Base-by-base conservation (phyloP, 148 eudicot species). In the Rhododendron mucronatum region DNA sequence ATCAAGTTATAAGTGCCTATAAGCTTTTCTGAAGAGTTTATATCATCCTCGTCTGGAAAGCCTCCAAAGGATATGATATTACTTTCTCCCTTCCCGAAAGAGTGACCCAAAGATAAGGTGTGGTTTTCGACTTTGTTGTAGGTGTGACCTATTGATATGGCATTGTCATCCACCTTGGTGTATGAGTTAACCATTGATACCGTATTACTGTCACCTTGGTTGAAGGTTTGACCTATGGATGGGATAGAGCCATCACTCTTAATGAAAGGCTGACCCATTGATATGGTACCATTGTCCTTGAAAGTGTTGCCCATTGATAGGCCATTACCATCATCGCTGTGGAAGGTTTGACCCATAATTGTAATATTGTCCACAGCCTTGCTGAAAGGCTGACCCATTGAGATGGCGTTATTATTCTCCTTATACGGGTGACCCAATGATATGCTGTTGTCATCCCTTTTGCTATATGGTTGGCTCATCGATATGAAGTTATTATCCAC, bases 1-100 rank as follows among this genome's bases (percentile, higher is more conserved):
- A 88, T 30, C 83, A 89, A 79, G 78, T 88, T 88, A 85, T 88
- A 87, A 84, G 80, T 85, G 85, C 90, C 77, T 82, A 79, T 41
- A 20, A 84, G 90, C 55, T 86, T 74, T 63, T 87, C 90, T 28
- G 86, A 86, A 35, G 88, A 76, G 80, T 67, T 88, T 53, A 88
- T 86, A 73, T 88, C 92, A 78, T 92, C 91, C 84, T 89, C 87
- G 35, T 88, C 89, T 78, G 86, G 87, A 73, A 85, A 90, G 41
- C 92, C 91, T 79, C 94, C 97, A 90, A 94, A 92, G 61, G 95
- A 92, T 86, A 94, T 91, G 69, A 90, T 91, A 87, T 88, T 93
- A 85, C 90, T 86, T 85, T 88, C 93, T 39, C 93, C 92, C 69
- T 90, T 88, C 59, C 85, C 86, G 78, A 89, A 91, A 37, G 93